phyloP scores from a whole-genome alignment of 2,329 filamentous ascomycete species.

The Orbilia oligospora region DNA sequence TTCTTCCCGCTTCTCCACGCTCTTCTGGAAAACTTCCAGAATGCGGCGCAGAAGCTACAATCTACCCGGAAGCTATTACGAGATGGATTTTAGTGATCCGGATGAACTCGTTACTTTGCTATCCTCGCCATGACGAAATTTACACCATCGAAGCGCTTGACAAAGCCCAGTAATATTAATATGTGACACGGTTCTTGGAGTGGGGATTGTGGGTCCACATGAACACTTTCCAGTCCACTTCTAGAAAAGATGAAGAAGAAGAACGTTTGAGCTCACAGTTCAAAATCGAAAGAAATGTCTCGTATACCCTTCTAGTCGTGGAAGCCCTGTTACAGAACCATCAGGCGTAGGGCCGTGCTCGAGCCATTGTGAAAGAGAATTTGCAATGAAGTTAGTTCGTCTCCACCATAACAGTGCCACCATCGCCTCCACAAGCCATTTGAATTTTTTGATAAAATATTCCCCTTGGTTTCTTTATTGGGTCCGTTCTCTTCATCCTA shows the following conservation, averaged over 20 bases:
- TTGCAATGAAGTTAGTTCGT: no score
- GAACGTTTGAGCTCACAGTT: conserved; percentile 40
- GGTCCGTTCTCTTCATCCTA: background rate
- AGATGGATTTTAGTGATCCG: conserved; percentile 44
- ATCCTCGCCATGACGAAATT: conserved; percentile 53
- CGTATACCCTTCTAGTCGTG: conserved; percentile 34
- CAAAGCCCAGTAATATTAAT: conserved; percentile 26
- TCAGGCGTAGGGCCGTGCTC: conserved; percentile 30
- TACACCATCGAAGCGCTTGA: conserved; percentile 15
- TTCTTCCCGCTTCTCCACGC: conserved; percentile 58
- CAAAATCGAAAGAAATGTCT: conserved; percentile 21
- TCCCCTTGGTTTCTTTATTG: background rate
- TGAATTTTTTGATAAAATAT: background rate
- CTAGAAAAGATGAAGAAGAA: conserved; percentile 50
- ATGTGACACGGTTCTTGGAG: conserved; percentile 38
- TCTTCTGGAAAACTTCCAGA: conserved; percentile 59
- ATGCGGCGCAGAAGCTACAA: conserved; percentile 53
- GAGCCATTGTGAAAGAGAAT: conserved; percentile 21
- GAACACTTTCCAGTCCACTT: conserved; percentile 54
- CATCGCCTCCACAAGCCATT: conserved; percentile 25
- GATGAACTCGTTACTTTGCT: conserved; percentile 34
- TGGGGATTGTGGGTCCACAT: conserved; percentile 59
- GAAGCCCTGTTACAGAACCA: conserved; percentile 31
- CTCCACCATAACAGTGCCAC: no score
- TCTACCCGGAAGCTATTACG: conserved; percentile 55